Evolutionary conservation across 2,329 filamentous ascomycete species (phyloP).

Genomic region (Escovopsis weberi): DNA sequence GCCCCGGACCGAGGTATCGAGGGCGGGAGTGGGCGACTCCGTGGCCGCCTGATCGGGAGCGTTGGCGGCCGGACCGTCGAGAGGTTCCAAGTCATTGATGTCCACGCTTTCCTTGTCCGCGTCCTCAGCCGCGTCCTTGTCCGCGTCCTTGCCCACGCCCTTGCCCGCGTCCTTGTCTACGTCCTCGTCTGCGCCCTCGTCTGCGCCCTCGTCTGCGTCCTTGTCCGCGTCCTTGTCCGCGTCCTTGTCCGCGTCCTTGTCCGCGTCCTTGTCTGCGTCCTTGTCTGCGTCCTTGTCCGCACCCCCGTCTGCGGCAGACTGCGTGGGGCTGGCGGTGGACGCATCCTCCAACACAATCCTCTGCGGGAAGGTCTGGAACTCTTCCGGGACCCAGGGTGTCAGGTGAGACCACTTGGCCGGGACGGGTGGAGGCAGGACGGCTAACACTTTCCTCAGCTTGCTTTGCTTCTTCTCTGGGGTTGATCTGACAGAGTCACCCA

Average conservation of each 20-base stretch:
- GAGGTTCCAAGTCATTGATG: constrained; percentile 6
- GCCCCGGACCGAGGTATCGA: constrained; percentile 24
- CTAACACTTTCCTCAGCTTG: not conserved
- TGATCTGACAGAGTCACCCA: too few relatives aligned
- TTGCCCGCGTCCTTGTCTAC: too few relatives aligned
- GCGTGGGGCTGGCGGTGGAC: constrained; percentile 4
- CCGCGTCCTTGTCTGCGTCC: constrained; percentile 11
- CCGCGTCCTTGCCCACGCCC: too few relatives aligned
- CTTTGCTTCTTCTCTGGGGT: not conserved
- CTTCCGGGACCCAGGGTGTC: constrained; percentile 26
- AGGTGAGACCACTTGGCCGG: constrained; percentile 19
- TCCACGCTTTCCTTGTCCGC: constrained; percentile 10
- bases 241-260: too few relatives aligned
- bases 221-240: too few relatives aligned
- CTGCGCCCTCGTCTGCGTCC: too few relatives aligned
- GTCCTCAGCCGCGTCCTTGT: constrained; percentile 7
- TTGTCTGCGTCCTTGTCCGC: not conserved
- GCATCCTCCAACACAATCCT: constrained; percentile 21
- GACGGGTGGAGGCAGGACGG: too few relatives aligned
- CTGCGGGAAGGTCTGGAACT: constrained; percentile 25
- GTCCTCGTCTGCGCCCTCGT: too few relatives aligned
- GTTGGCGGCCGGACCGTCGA: constrained; percentile 16
- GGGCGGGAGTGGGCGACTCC: constrained; percentile 21
- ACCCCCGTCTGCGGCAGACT: constrained; percentile 13
- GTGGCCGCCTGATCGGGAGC: constrained; percentile 14